Base-by-base conservation (phyloP, 225 moss, liverwort and hornwort genomes). In the Pseudoscleropodium purum region DNA sequence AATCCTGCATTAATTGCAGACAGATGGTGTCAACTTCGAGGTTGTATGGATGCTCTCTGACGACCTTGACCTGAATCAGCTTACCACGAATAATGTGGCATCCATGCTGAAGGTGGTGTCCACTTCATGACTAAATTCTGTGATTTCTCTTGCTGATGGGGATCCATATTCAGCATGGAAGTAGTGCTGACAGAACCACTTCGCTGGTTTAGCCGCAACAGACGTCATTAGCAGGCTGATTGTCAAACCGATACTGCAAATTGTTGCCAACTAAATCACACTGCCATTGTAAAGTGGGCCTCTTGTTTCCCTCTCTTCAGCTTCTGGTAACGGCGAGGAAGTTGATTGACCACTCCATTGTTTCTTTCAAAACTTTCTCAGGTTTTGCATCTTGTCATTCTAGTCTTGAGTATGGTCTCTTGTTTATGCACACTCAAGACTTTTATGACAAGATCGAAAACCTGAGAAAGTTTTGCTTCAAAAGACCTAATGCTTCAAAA, bases 1-100 rank as follows among this genome's bases (percentile, higher is more conserved):
- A 93, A 84, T 76, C 96, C 91, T 90, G 95, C 98, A 20, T 93
- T 47, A 47, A 47, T 47, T 99, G 86, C 98, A 99, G 90, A 97
- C 97, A 34, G 98, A 99, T 59, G 98, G 97, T 88, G 97, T 99
- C 34, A 99, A 97, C 88, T 93, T 99, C 72, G 97, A 99, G 92
- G 98, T 96, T 39, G 89, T 96, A 82, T 96, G 96, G 97, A 92
- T 85, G 84, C 93, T 97, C 60, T 90, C 93, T 82, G 96, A 99
- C 33, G 97, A 97, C 67, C 95, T 99, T 23, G 97, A 99, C 81
- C 91, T 99, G 76, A 94, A 96, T 84, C 89, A 93, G 84, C 96
- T 97, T 41, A 96, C 96, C 52, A 99, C 98, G 34, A 99, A 99
- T 52, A 97, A 97, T 87, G 96, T 99, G 84, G 96, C 96, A 64